Conservation (phyloP, 768 basidiomycete genomes). For the Boletus bicolor region DNA sequence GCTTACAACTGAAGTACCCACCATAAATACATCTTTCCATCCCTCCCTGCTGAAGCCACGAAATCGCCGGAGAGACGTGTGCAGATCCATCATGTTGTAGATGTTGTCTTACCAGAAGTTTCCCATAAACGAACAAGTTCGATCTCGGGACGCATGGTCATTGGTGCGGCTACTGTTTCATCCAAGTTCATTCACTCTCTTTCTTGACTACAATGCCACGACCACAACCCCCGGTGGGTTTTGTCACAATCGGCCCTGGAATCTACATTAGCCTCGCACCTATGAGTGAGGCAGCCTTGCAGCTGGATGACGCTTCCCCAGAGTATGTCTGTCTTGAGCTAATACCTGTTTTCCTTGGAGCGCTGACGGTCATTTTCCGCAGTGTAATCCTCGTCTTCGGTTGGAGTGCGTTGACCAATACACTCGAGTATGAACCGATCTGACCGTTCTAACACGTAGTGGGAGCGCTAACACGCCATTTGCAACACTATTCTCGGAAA, state of each 20-base stretch:
- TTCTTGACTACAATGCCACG: conserved; percentile 6
- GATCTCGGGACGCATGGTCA: too few species aligned
- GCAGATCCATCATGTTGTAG: too few species aligned
- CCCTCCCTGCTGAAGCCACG: too few species aligned
- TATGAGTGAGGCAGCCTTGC: not conserved
- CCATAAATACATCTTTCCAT: too few species aligned
- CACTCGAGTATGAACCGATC: not conserved
- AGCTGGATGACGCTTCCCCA: conserved; percentile 12
- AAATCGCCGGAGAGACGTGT: too few species aligned
- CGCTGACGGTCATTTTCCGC: not conserved
- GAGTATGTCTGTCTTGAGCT: conserved; percentile 13
- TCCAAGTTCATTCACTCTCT: too few species aligned
- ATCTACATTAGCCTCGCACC: conserved; percentile 12
- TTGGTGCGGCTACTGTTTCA: not conserved
- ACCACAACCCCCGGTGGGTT: conserved; percentile 15
- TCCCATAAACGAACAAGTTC: too few species aligned
- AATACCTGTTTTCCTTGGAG: not conserved
- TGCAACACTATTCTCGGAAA: conserved; percentile 24
- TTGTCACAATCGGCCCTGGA: conserved; percentile 15
- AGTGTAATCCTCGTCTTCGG: conserved; percentile 31
- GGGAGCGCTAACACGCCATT: conserved; percentile 26
- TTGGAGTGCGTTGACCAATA: conserved; percentile 21
- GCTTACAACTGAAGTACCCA: too few species aligned
- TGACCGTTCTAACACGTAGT: conserved; percentile 10
- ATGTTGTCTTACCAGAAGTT: too few species aligned